These are phyloP conservation scores for Zygoascus sp. DNA, from an alignment of 1,139 yeast species.

Conservation along the genomic window DNA sequence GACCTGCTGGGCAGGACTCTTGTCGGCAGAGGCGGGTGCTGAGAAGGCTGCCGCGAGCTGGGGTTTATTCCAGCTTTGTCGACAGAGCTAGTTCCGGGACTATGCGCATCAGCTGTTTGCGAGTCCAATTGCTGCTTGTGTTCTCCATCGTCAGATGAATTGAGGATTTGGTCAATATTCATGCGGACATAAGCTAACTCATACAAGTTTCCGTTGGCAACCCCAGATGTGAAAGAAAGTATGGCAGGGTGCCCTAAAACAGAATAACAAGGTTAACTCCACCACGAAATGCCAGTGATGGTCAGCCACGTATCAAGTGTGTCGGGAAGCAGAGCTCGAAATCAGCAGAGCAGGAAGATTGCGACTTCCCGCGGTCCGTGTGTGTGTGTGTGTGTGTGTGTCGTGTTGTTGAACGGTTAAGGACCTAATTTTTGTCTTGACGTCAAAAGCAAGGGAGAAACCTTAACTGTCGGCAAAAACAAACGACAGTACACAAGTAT, in stretches of 20 bases:
- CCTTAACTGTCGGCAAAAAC: neutral
- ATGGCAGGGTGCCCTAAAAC: too few relatives aligned
- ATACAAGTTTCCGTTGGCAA: neutral
- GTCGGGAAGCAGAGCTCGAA: too few relatives aligned
- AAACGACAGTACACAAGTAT: neutral
- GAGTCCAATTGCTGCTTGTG: slow-evolving; percentile 11
- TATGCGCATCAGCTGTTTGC: neutral
- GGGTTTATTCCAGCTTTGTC: too few relatives aligned
- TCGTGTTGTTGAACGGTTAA: slow-evolving; percentile 1
- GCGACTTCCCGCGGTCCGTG: neutral
- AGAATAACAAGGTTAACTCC: too few relatives aligned
- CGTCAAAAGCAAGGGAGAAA: neutral
- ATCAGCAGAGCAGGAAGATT: neutral
- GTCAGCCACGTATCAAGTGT: too few relatives aligned
- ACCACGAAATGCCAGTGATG: too few relatives aligned
- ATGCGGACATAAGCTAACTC: slow-evolving; percentile 16
- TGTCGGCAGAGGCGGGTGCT: too few relatives aligned
- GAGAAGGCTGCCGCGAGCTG: too few relatives aligned
- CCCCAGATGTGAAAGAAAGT: too few relatives aligned
- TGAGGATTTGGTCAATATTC: slow-evolving; percentile 25
- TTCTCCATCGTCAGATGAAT: slow-evolving; percentile 16
- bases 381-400: neutral
- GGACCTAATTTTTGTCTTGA: neutral
- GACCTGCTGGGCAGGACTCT: too few relatives aligned
- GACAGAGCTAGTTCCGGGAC: neutral